Evolutionary conservation across 345 rosid species (phyloP).

Genomic region (Moringa oleifera): DNA sequence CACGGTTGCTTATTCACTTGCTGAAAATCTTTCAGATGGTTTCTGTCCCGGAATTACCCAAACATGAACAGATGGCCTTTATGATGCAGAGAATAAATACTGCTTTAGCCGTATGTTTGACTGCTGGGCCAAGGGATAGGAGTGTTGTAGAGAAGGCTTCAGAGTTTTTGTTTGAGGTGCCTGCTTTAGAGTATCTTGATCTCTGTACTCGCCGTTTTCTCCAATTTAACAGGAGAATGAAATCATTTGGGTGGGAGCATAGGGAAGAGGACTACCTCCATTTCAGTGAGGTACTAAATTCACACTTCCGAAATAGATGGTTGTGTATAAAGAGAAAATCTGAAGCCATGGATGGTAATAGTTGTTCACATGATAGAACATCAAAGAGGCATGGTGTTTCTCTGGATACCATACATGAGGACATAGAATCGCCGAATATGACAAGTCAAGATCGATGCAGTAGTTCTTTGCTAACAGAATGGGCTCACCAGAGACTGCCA

Average conservation of each 20-base stretch:
- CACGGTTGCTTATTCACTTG: constrained; percentile 43
- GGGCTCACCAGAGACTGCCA: constrained; percentile 86
- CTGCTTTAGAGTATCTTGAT: constrained; percentile 45
- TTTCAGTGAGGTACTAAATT: constrained; percentile 44
- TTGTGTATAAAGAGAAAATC: constrained; percentile 50
- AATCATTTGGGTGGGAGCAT: constrained; percentile 38
- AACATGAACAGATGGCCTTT: constrained; percentile 29
- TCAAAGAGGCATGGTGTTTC: constrained; percentile 26
- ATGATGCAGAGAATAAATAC: constrained; percentile 39
- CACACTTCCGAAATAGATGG: constrained; percentile 76
- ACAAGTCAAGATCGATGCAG: constrained; percentile 22
- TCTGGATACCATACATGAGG: constrained; percentile 80
- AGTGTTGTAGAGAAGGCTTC: constrained; percentile 52
- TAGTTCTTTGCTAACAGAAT: constrained; percentile 42
- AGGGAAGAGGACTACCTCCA: constrained; percentile 42
- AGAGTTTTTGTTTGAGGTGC: constrained; percentile 53
- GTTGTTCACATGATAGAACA: constrained; percentile 15
- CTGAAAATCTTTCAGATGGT: constrained; percentile 39
- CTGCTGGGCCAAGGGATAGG: constrained; percentile 63
- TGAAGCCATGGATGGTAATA: constrained; percentile 24
- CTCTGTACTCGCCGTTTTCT: constrained; percentile 32
- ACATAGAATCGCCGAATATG: constrained; percentile 39
- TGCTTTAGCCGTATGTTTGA: constrained; percentile 53
- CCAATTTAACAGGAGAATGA: constrained; percentile 26
- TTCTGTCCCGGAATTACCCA: constrained; percentile 14